A percentile compares a stretch with the other conserved stretches of the same genome.
phyloP scores from a whole-genome alignment of 106 monocot species.

The Hemerocallis citrina region DNA sequence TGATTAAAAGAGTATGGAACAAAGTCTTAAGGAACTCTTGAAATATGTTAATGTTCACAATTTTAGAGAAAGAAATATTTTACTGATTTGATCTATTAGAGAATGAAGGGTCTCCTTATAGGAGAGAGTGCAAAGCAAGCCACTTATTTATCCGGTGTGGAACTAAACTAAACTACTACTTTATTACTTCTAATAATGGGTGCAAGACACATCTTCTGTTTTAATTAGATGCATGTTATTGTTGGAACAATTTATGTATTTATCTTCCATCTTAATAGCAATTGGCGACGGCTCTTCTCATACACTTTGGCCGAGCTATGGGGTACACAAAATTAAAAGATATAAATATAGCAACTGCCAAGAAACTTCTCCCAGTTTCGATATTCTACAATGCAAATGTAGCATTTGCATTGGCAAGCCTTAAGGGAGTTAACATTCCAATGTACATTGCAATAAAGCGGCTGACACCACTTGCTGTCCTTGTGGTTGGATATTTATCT shows the following conservation, averaged over 20 bases:
- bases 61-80: no score
- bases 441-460: slow-evolving; percentile 98
- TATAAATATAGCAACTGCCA: slow-evolving; percentile 53
- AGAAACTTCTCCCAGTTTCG: slow-evolving; percentile 86
- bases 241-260: background rate
- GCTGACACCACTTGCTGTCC: slow-evolving; percentile 91
- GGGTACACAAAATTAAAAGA: slow-evolving; percentile 56
- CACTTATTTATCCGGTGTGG: no score
- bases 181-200: no score
- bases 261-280: slow-evolving; percentile 38
- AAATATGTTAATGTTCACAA: no score
- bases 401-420: slow-evolving; percentile 88
- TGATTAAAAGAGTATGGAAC: no score
- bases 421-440: slow-evolving; percentile 95
- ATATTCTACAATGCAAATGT: slow-evolving; percentile 99
- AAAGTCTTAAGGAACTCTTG: no score
- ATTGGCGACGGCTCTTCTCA: slow-evolving; percentile 62
- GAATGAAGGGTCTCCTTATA: no score
- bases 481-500: slow-evolving; percentile 60
- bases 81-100: no score
- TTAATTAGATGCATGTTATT: slow-evolving; percentile 5
- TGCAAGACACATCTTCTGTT: no score
- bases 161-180: background rate
- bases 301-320: slow-evolving; percentile 48
- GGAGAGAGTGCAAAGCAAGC: no score